Conservation (phyloP, 148 eudicot species). For the Rhododendron mucronatum region DNA sequence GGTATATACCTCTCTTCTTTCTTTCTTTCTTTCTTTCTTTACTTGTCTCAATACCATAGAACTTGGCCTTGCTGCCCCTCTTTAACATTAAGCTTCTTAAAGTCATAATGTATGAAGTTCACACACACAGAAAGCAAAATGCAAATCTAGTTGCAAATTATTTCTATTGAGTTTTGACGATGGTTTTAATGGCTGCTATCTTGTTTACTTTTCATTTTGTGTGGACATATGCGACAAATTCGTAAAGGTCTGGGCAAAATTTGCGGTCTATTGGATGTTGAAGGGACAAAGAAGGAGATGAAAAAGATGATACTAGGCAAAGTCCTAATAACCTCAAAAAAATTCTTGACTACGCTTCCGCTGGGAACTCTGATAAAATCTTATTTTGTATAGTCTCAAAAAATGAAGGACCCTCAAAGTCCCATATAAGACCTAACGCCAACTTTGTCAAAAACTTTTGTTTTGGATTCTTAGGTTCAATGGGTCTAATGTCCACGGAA, state of each 20-base stretch:
- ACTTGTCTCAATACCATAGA: neutral
- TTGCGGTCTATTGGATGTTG: neutral
- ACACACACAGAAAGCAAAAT: neutral
- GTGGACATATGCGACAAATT: neutral
- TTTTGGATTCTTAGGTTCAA: too few species aligned
- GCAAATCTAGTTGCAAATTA: neutral
- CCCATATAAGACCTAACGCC: too few species aligned
- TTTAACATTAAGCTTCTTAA: neutral
- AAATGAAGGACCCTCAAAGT: too few species aligned
- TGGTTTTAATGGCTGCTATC: neutral
- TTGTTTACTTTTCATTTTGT: neutral
- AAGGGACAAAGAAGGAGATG: neutral
- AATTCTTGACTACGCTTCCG: too few species aligned
- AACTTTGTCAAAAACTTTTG: too few species aligned
- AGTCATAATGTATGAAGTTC: neutral
- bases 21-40: neutral
- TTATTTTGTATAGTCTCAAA: too few species aligned
- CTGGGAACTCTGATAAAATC: too few species aligned
- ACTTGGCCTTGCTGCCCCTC: neutral
- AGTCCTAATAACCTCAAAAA: too few species aligned
- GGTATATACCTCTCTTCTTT: constrained; percentile 35
- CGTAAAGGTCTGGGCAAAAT: neutral
- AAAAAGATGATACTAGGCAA: neutral
- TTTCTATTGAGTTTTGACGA: neutral
- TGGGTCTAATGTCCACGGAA: too few species aligned